Evolutionary conservation across 768 basidiomycete species (phyloP).

Genomic region (Glaciozyma martinii): DNA sequence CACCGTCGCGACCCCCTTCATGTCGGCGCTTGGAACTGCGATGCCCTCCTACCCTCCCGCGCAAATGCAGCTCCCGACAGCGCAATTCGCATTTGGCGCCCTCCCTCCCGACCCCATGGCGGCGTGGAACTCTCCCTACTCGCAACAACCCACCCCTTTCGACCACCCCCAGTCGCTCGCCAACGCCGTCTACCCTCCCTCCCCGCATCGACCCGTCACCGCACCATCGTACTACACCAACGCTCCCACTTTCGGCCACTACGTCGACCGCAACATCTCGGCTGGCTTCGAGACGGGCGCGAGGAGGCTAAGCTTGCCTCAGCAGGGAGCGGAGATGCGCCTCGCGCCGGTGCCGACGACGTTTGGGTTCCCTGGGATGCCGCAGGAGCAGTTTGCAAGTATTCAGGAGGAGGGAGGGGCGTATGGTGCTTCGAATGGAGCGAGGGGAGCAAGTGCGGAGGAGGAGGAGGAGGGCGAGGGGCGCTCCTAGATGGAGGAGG

Average conservation of each 20-base stretch:
- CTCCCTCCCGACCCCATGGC: not conserved
- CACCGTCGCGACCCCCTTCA: slow-evolving; percentile 15
- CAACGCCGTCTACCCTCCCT: not conserved
- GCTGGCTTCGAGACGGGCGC: not conserved
- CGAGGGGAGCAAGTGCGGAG: not conserved
- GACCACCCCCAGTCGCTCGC: no score
- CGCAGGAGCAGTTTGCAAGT: not conserved
- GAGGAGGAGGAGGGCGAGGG: not conserved
- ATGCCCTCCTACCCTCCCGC: not conserved
- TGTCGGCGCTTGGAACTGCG: slow-evolving; percentile 5
- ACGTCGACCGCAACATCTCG: not conserved
- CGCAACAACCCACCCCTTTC: not conserved
- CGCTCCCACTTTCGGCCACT: not conserved
- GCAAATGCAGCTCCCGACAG: not conserved
- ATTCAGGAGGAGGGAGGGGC: not conserved
- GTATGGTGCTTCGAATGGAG: not conserved
- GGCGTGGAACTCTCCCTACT: not conserved
- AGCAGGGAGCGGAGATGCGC: not conserved
- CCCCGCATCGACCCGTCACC: not conserved
- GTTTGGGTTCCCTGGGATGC: not conserved
- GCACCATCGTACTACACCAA: slow-evolving; percentile 1
- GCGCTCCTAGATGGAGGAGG: not conserved
- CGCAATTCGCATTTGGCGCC: not conserved
- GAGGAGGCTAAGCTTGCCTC: not conserved
- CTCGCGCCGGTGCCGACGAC: no score